Evolutionary conservation across 805 yeast genomes (phyloP).

Genomic region (Nakazawaea ernobii): DNA sequence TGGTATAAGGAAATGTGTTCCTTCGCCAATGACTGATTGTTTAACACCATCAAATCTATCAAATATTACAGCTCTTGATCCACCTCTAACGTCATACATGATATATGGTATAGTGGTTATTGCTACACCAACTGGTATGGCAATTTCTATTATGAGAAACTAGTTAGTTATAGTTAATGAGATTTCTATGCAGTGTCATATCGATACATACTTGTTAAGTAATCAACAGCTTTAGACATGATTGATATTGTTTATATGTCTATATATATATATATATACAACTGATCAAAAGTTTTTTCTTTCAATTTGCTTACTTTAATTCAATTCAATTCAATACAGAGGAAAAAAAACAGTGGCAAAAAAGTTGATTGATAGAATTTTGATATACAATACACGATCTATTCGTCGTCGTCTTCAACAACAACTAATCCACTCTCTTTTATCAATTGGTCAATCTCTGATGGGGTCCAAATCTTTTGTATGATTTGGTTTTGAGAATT

Average conservation of each 20-base stretch:
- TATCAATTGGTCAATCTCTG: constrained; percentile 69
- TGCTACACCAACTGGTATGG: constrained; percentile 67
- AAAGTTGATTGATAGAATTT: background rate
- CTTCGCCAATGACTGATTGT: constrained; percentile 88
- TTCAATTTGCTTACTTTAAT: no score
- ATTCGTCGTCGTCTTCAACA: constrained; percentile 45
- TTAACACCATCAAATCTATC: constrained; percentile 89
- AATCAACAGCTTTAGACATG: constrained; percentile 9
- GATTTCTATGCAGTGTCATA: no score
- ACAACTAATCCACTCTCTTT: constrained; percentile 66
- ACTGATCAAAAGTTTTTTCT: no score
- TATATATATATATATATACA: no score
- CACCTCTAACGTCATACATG: constrained; percentile 93
- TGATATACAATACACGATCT: background rate
- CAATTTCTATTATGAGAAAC: constrained; percentile 31
- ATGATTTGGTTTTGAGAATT: constrained; percentile 42
- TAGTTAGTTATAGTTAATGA: no score
- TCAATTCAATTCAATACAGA: no score
- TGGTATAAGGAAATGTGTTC: constrained; percentile 91
- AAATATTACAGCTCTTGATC: constrained; percentile 91
- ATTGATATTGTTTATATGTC: background rate
- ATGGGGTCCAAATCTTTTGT: constrained; percentile 75
- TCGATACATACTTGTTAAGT: constrained; percentile 5
- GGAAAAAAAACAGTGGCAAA: background rate
- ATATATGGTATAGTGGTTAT: constrained; percentile 73